Base-by-base conservation (phyloP, 2,329 filamentous ascomycete genomes). In the Trichoderma sp. region DNA sequence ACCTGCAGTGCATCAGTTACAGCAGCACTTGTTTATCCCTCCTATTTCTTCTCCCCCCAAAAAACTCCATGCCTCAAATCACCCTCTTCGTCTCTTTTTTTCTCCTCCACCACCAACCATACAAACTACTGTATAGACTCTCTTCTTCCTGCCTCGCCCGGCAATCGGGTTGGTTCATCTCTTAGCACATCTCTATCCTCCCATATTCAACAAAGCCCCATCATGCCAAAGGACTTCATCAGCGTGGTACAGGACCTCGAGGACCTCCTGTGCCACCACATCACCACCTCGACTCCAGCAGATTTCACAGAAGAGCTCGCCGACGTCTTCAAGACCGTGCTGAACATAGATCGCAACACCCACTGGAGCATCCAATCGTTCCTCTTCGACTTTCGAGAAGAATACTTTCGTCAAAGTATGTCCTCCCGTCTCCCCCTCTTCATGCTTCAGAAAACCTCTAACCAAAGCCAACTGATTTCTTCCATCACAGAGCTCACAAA, bases 281-380 rank as follows among this genome's bases (percentile, higher is more conserved):
- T 71, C 61, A 36, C 61, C 53, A 34, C 53, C 14, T 64, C 69
- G 2, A 15, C 26, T 12, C 26, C 61, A 7, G 7, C 28, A n/a
- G 36, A 53, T 30, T 65, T 71, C 51, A 30, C 11, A 36, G 61
- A 71, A 0, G 61, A 65, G 14, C n/a, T 71, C 6, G 24, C 21
- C 34, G 28, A 58, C 34, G 47, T 58, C 28, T 32, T 71, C 36
- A 58, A 71, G n/a, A n/a, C 64, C 6, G 61, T 71, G 2, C 53
- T 71, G 1, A 21, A 6, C 34, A 24, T 26, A 2, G 51, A 60
- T 15, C 61, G 61, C 36, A 71, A 63, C n/a, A 30, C 60, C n/a
- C 53, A 62, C 56, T 72, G 70, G 70, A 72, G 70, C 64, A 56
- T 62, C 39, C 39, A 72, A 56, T 72, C 70, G 15, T 69, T 72